Percentiles rank a stretch among this genome's conserved stretches.
phyloP scores from a whole-genome alignment of 495 filamentous ascomycete species.

The Penicillium waksmanii region DNA sequence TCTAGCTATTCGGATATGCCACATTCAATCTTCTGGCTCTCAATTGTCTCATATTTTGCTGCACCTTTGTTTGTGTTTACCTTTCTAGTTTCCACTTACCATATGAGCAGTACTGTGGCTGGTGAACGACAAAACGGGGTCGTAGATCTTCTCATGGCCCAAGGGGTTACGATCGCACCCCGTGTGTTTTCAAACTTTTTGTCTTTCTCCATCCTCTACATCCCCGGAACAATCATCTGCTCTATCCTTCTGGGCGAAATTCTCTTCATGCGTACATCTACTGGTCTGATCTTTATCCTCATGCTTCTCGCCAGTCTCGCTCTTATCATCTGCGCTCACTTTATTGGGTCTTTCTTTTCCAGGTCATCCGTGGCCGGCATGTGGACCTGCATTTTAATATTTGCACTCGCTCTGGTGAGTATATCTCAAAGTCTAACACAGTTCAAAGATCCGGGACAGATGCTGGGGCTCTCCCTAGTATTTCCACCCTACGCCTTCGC shows the following conservation, averaged over 20 bases:
- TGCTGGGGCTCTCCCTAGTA: background rate
- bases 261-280: background rate
- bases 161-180: constrained; percentile 3
- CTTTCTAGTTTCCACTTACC: constrained; percentile 5
- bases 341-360: constrained; percentile 2
- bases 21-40: background rate
- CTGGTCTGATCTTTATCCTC: background rate
- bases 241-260: constrained; percentile 3
- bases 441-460: background rate
- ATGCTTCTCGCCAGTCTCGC: constrained; percentile 2
- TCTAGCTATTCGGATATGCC: background rate
- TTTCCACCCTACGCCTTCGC: background rate
- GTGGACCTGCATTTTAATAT: constrained; percentile 2
- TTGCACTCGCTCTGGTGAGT: background rate
- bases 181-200: constrained; percentile 2
- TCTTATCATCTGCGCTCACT: background rate
- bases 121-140: constrained; percentile 12
- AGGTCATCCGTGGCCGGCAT: background rate
- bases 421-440: background rate
- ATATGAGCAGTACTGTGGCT: constrained; percentile 11
- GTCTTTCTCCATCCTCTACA: constrained; percentile 4
- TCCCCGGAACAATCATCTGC: background rate
- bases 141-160: constrained; percentile 10
- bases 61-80: constrained; percentile 9
- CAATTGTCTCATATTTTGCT: constrained; percentile 6